Percentiles rank a stretch among this genome's conserved stretches.
These are phyloP conservation scores for Trypanosomatidae sp. DNA, from an alignment of 208 protist species.

Conservation along the genomic window DNA sequence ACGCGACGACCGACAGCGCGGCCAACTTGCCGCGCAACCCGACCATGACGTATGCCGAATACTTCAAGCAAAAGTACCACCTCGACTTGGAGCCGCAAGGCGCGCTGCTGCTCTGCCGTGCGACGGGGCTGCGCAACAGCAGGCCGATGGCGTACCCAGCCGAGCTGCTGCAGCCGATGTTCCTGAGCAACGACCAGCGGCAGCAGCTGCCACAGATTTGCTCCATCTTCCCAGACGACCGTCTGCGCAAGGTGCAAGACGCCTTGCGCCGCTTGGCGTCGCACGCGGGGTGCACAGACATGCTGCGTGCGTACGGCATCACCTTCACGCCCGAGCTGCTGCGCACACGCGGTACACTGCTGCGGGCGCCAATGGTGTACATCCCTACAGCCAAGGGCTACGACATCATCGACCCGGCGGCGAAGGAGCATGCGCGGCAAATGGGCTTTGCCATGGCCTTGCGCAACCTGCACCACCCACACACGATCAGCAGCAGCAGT, in stretches of 20 bases:
- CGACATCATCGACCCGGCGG: conserved; percentile 8
- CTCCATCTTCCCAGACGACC: conserved; percentile 35
- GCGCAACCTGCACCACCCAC: conserved; percentile 9
- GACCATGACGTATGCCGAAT: conserved; percentile 13
- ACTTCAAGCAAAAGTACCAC: conserved; percentile 26
- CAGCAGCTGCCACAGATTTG: conserved; percentile 22
- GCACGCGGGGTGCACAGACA: conserved; percentile 2
- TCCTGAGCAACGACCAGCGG: conserved; percentile 12
- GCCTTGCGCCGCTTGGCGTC: conserved; percentile 7
- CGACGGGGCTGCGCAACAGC: conserved; percentile 2
- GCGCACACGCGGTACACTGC: conserved; percentile 11
- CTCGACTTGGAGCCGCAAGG: conserved; percentile 8
- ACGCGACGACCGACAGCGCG: conserved; percentile 3
- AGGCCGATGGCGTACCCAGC: conserved; percentile 14
- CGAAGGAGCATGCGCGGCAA: conserved; percentile 13
- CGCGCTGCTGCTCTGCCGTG: conserved; percentile 10
- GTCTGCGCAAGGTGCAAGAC: conserved; percentile 7
- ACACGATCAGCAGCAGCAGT: not conserved
- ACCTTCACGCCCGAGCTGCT: conserved; percentile 8
- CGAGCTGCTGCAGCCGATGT: conserved; percentile 22
- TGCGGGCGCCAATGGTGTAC: conserved; percentile 19
- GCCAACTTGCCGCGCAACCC: conserved; percentile 7
- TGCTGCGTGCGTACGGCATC: conserved; percentile 29
- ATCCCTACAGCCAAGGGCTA: conserved; percentile 15
- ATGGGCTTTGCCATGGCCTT: conserved; percentile 29